Conservation (phyloP, 345 rosid genomes). For the Theobroma cacao region DNA sequence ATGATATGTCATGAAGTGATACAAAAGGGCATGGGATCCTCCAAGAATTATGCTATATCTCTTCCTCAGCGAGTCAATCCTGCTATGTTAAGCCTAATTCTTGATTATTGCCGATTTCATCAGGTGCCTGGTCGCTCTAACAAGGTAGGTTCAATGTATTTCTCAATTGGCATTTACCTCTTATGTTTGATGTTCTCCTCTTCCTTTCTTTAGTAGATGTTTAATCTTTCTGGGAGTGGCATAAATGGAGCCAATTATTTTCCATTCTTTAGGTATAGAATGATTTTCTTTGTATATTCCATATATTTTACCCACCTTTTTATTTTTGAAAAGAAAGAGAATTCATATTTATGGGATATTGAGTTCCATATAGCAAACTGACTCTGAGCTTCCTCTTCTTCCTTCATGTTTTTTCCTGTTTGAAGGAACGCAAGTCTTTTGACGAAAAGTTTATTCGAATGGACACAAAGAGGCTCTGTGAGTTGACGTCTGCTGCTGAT, state of each 20-base stretch:
- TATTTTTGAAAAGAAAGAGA: neutral
- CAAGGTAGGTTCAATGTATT: constrained; percentile 65
- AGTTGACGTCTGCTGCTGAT: constrained; percentile 90
- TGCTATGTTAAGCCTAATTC: constrained; percentile 66
- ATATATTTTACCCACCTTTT: neutral
- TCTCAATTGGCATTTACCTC: constrained; percentile 11
- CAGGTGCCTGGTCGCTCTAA: constrained; percentile 74
- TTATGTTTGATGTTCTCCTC: neutral
- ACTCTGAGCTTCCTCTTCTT: constrained; percentile 2
- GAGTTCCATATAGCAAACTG: constrained; percentile 5
- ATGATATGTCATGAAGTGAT: constrained; percentile 81
- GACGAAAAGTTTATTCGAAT: constrained; percentile 85
- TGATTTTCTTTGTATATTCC: neutral
- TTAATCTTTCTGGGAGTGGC: neutral
- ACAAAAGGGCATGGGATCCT: constrained; percentile 75
- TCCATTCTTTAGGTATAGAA: neutral
- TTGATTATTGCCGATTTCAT: constrained; percentile 90
- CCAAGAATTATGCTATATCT: constrained; percentile 71
- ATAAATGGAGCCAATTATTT: constrained; percentile 3
- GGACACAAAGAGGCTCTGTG: constrained; percentile 85
- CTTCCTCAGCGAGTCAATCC: constrained; percentile 89
- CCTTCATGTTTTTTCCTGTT: constrained; percentile 11
- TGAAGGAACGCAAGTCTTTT: constrained; percentile 72
- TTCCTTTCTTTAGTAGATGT: neutral
- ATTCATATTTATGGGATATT: neutral